Conservation (phyloP, 2,329 filamentous ascomycete species). For the Ceratocystis papillata region DNA sequence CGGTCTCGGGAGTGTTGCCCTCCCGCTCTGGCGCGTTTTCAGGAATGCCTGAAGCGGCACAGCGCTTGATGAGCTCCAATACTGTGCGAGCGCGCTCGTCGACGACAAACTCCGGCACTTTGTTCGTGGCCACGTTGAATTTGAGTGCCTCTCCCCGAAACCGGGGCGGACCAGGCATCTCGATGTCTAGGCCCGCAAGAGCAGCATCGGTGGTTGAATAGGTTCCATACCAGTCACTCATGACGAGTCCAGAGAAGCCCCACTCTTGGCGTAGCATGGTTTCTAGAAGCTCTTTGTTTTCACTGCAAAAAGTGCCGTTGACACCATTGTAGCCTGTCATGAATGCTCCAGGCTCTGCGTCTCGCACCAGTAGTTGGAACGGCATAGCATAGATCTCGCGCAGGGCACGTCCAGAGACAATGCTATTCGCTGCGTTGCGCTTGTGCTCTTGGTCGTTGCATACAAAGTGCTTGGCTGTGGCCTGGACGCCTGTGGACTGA, state of each 20-base stretch:
- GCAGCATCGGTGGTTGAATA: constrained; percentile 44
- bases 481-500: constrained; percentile 45
- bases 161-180: constrained; percentile 48
- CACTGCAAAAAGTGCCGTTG: constrained; percentile 46
- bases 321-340: constrained; percentile 52
- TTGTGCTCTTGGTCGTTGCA: constrained; percentile 52
- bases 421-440: constrained; percentile 45
- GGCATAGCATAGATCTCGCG: constrained; percentile 49
- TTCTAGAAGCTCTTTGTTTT: constrained; percentile 42
- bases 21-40: constrained; percentile 45
- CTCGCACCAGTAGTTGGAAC: constrained; percentile 46
- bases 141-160: constrained; percentile 43
- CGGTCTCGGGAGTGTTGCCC: constrained; percentile 50
- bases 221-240: constrained; percentile 51
- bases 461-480: constrained; percentile 51
- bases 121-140: constrained; percentile 45
- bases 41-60: constrained; percentile 42
- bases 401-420: constrained; percentile 45
- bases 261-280: constrained; percentile 45
- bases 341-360: constrained; percentile 42
- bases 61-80: constrained; percentile 49
- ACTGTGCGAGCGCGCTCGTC: constrained; percentile 49
- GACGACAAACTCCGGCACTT: constrained; percentile 44
- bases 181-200: constrained; percentile 45
- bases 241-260: constrained; percentile 47